Evolutionary conservation across 106 monocot species (phyloP), one percentile per base, ranked within the genome.

Genomic region (Gastrodia elata): DNA sequence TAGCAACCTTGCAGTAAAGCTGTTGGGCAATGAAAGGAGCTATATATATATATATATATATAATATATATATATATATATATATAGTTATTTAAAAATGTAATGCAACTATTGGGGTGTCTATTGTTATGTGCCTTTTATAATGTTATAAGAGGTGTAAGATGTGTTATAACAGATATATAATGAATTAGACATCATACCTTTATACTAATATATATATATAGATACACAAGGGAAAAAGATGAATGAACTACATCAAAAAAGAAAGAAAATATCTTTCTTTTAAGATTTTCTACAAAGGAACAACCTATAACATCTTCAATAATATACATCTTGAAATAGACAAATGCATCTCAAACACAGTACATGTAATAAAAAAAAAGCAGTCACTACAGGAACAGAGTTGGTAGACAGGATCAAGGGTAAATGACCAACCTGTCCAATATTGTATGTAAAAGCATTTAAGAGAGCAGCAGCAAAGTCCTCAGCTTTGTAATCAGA

Each of bases 371-470:
- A 24, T 25, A 26, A 25, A 57, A 57, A 20, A 56, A 57, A 57
- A 57, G 57, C 6, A 2, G 8, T 9, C 14, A 44, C 44, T 14
- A 9, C 16, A 16, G 8, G 2, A 44, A 44, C 16, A 22, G 22
- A 1, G 22, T n/a, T 52, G 52, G 3, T n/a, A 0, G 22, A 52
- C 18, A 52, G 52, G 52, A n/a, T 2, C 52, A 20, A 52, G 3
- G 4, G 28, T 61, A 24, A 25, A 14, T 68, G 38, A 41, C 80
- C 75, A 76, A 89, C 89, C 75, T 89, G 89, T 39, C 89, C 89
- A 77, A 89, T 83, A 57, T 89, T 89, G 71, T 89, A 89, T 48
- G 86, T 86, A 77, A 89, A 89, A 77, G 86, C 81, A 82, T 86
- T 89, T 72, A 89, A 82, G 38, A 89, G 86, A 71, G 89, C 89